These are phyloP conservation scores for Nemania abortiva DNA, from an alignment of 2,329 filamentous ascomycete genomes.

Conservation along the genomic window DNA sequence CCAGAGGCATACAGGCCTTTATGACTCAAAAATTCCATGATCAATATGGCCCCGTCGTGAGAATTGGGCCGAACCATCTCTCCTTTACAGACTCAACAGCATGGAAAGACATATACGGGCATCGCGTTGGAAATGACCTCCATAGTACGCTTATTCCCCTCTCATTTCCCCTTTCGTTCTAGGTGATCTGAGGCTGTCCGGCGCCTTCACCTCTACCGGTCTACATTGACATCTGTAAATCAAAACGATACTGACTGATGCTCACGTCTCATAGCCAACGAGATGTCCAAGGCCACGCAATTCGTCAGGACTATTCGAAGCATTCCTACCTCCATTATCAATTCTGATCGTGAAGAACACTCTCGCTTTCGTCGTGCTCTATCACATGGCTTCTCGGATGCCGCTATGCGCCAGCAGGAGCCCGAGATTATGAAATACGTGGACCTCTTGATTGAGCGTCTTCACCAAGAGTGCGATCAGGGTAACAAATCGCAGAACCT, in stretches of 20 bases:
- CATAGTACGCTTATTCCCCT: constrained; percentile 24
- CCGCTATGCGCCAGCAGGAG: constrained; percentile 49
- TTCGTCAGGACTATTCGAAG: constrained; percentile 40
- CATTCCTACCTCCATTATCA: constrained; percentile 49
- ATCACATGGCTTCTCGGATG: constrained; percentile 50
- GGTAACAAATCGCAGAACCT: constrained; percentile 49
- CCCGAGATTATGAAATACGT: constrained; percentile 55
- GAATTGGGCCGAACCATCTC: constrained; percentile 47
- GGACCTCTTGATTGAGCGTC: constrained; percentile 55
- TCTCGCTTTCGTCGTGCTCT: constrained; percentile 47
- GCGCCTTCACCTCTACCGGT: background rate
- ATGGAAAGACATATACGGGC: constrained; percentile 53
- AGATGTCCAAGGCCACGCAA: constrained; percentile 43
- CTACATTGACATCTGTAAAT: too few relatives aligned
- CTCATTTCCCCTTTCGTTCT: too few relatives aligned
- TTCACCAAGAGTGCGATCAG: constrained; percentile 51
- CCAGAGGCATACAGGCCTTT: constrained; percentile 42
- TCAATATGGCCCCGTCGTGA: constrained; percentile 41
- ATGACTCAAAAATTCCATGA: constrained; percentile 45
- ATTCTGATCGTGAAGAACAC: constrained; percentile 48
- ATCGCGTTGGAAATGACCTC: constrained; percentile 45
- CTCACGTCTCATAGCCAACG: constrained; percentile 28
- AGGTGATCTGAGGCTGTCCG: too few relatives aligned
- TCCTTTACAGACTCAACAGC: constrained; percentile 50
- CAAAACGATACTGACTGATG: background rate